Conservation (phyloP, 768 basidiomycete genomes). For the Pisolithus orientalis region DNA sequence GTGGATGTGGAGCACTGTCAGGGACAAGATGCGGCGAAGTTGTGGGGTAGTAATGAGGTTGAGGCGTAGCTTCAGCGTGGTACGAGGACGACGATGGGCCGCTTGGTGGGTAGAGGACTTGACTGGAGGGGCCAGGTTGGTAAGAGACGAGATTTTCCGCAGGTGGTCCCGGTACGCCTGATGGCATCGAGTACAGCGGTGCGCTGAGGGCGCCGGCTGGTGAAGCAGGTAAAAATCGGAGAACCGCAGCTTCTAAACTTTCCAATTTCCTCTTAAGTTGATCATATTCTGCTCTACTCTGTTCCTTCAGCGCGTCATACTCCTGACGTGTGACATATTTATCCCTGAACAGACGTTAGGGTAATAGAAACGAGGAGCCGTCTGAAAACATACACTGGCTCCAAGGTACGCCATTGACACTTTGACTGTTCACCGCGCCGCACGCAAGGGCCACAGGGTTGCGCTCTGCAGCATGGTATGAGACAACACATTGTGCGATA, state of each 20-base stretch:
- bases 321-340: slow-evolving; percentile 77
- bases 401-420: slow-evolving; percentile 80
- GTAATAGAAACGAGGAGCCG: slow-evolving; percentile 40
- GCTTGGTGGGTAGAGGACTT: slow-evolving; percentile 19
- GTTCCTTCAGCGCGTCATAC: slow-evolving; percentile 66
- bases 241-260: slow-evolving; percentile 50
- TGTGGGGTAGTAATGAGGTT: slow-evolving; percentile 22
- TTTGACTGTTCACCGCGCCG: slow-evolving; percentile 74
- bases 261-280: slow-evolving; percentile 64
- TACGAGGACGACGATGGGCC: slow-evolving; percentile 20
- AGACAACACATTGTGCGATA: slow-evolving; percentile 9
- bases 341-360: slow-evolving; percentile 39
- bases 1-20: slow-evolving; percentile 13
- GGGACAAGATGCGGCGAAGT: slow-evolving; percentile 22
- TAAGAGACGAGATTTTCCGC: slow-evolving; percentile 20
- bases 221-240: slow-evolving; percentile 29
- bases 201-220: slow-evolving; percentile 20
- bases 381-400: slow-evolving; percentile 69
- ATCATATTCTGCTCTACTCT: slow-evolving; percentile 32
- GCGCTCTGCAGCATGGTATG: slow-evolving; percentile 43
- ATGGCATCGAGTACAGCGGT: slow-evolving; percentile 24
- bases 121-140: slow-evolving; percentile 21
- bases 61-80: slow-evolving; percentile 17
- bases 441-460: slow-evolving; percentile 77
- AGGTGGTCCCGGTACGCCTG: slow-evolving; percentile 25